Evolutionary conservation across 306 rosid genomes (phyloP).

Genomic region (Begonia masoniana): DNA sequence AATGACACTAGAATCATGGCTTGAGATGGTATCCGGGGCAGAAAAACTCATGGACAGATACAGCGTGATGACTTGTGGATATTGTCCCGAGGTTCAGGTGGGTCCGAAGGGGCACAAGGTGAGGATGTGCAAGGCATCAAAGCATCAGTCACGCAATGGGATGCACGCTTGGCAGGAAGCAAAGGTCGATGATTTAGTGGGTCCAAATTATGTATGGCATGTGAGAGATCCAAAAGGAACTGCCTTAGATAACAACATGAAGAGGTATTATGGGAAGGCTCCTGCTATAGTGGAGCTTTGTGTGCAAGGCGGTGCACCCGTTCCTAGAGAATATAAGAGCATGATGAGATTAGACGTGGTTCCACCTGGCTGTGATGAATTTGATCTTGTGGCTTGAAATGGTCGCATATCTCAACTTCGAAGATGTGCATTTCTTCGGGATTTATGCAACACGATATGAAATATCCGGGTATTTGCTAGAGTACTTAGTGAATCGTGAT

Average conservation of each 20-base stretch:
- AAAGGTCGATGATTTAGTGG: constrained; percentile 46
- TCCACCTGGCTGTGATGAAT: constrained; percentile 64
- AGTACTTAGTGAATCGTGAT: too few relatives aligned
- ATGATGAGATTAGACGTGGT: constrained; percentile 91
- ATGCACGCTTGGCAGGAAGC: constrained; percentile 96
- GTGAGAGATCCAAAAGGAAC: constrained; percentile 40
- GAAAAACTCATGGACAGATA: constrained; percentile 68
- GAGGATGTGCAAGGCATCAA: constrained; percentile 77
- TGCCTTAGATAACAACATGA: constrained; percentile 55
- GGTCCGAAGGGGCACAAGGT: constrained; percentile 88
- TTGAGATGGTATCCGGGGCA: constrained; percentile 60
- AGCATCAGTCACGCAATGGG: constrained; percentile 81
- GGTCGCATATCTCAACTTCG: neutral
- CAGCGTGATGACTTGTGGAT: constrained; percentile 61
- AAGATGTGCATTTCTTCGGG: too few relatives aligned
- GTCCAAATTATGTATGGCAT: constrained; percentile 82
- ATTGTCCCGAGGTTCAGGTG: constrained; percentile 76
- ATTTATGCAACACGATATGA: too few relatives aligned
- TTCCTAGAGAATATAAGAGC: constrained; percentile 53
- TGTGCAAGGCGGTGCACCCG: constrained; percentile 63
- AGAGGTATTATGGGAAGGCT: constrained; percentile 83
- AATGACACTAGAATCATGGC: constrained; percentile 47
- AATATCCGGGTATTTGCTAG: too few relatives aligned
- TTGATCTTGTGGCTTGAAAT: constrained; percentile 55
- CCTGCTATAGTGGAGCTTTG: constrained; percentile 86